Conservation (phyloP, 495 filamentous ascomycete genomes). For the Aspergillus olivimuriae region DNA sequence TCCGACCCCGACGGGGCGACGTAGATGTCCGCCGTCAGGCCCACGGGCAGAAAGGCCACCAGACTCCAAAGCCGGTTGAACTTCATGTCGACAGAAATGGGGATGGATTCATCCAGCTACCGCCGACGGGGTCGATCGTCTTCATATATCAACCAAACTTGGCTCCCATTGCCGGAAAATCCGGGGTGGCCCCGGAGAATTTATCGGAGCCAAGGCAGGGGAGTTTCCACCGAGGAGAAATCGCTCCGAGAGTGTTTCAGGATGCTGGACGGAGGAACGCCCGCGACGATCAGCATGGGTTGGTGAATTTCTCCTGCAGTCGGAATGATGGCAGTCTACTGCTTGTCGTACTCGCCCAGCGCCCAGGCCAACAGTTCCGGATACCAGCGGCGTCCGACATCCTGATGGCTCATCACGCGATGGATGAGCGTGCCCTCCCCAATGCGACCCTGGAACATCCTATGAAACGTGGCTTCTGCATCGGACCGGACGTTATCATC, state of each 20-base stretch:
- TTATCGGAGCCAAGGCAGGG: background rate
- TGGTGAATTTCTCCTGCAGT: background rate
- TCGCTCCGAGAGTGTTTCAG: too few species aligned
- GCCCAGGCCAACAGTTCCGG: constrained; percentile 52
- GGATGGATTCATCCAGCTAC: background rate
- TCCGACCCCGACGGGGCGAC: constrained; percentile 14
- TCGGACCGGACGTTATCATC: constrained; percentile 38
- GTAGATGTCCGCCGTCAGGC: constrained; percentile 13
- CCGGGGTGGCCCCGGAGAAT: constrained; percentile 2
- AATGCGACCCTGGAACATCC: constrained; percentile 47
- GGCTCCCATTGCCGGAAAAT: constrained; percentile 12
- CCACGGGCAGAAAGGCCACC: constrained; percentile 1
- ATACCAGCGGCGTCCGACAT: constrained; percentile 81
- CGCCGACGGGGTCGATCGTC: background rate
- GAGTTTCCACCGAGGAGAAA: background rate
- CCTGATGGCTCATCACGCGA: constrained; percentile 79
- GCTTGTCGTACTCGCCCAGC: constrained; percentile 23
- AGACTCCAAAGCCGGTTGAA: background rate
- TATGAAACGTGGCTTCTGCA: constrained; percentile 38
- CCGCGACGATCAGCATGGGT: too few species aligned
- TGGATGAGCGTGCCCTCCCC: constrained; percentile 82
- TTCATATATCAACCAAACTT: background rate
- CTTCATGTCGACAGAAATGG: background rate
- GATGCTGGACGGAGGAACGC: too few species aligned
- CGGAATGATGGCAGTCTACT: too few species aligned